Evolutionary conservation across 495 filamentous ascomycete genomes (phyloP).

Genomic region (Tuber calosporum): DNA sequence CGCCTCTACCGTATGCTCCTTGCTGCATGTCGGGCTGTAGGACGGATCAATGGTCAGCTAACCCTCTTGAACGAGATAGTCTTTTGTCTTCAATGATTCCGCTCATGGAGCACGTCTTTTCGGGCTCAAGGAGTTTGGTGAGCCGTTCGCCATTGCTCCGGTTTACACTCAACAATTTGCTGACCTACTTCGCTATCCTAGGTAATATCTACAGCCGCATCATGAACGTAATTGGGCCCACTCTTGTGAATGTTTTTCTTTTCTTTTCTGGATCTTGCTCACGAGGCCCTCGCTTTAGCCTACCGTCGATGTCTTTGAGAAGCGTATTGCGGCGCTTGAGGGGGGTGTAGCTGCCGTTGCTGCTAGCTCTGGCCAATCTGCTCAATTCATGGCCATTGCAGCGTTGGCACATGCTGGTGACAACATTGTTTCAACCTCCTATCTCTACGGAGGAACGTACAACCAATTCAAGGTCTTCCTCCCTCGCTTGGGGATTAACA

Average conservation of each 20-base stretch:
- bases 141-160: not conserved
- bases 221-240: slow-evolving; percentile 62
- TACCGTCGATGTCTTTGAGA: slow-evolving; percentile 96
- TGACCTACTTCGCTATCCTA: not conserved
- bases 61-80: slow-evolving; percentile 48
- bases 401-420: slow-evolving; percentile 78
- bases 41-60: slow-evolving; percentile 7
- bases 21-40: not conserved
- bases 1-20: slow-evolving; percentile 65
- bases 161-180: not conserved
- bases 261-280: not conserved
- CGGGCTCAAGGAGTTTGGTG: slow-evolving; percentile 85
- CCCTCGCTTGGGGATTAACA: slow-evolving; percentile 75
- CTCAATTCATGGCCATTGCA: slow-evolving; percentile 88
- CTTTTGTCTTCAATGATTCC: slow-evolving; percentile 91
- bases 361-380: slow-evolving; percentile 81
- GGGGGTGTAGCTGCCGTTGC: slow-evolving; percentile 88
- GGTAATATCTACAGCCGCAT: slow-evolving; percentile 96
- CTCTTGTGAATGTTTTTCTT: not conserved
- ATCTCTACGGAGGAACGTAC: slow-evolving; percentile 95
- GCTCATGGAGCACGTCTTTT: slow-evolving; percentile 94
- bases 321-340: slow-evolving; percentile 91
- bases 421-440: slow-evolving; percentile 90
- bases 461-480: slow-evolving; percentile 96
- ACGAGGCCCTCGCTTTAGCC: slow-evolving; percentile 50